Evolutionary conservation across 768 basidiomycete genomes (phyloP).

Genomic region (Pulveroboletus sp.): DNA sequence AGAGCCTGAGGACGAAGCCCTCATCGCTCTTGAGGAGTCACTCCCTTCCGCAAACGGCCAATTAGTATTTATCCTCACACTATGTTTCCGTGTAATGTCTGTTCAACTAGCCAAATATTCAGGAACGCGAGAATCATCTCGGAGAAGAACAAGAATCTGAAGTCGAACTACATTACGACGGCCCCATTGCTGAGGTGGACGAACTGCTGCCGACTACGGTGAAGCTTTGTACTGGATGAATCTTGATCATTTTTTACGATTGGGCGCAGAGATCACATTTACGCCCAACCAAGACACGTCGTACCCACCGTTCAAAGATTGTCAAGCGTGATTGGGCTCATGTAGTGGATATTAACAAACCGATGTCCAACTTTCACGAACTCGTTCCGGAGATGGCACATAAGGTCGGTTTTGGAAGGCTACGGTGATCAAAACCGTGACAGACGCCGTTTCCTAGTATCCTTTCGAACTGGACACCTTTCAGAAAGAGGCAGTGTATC

Average conservation of each 20-base stretch:
- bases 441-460: slow-evolving; percentile 54
- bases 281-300: slow-evolving; percentile 47
- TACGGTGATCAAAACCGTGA: slow-evolving; percentile 2
- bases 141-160: slow-evolving; percentile 24
- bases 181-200: slow-evolving; percentile 58
- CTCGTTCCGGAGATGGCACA: slow-evolving; percentile 97
- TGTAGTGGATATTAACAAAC: slow-evolving; percentile 89
- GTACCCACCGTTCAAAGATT: slow-evolving; percentile 42
- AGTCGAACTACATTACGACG: slow-evolving; percentile 11
- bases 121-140: slow-evolving; percentile 21
- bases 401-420: slow-evolving; percentile 48
- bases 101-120: slow-evolving; percentile 23
- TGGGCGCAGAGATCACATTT: slow-evolving; percentile 52
- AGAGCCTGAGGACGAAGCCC: slow-evolving; percentile 43
- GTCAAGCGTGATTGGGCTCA: slow-evolving; percentile 98
- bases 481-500: slow-evolving; percentile 98
- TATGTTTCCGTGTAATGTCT: slow-evolving; percentile 5
- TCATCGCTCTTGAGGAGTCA: slow-evolving; percentile 31
- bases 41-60: slow-evolving; percentile 7
- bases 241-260: slow-evolving; percentile 5
- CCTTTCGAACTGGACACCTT: slow-evolving; percentile 99
- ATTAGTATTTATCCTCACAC: slow-evolving; percentile 11
- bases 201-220: slow-evolving; percentile 71
- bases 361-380: slow-evolving; percentile 84
- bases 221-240: slow-evolving; percentile 2